phyloP scores from a whole-genome alignment of 2,329 filamentous ascomycete genomes.

The Aspergillus amoenus region DNA sequence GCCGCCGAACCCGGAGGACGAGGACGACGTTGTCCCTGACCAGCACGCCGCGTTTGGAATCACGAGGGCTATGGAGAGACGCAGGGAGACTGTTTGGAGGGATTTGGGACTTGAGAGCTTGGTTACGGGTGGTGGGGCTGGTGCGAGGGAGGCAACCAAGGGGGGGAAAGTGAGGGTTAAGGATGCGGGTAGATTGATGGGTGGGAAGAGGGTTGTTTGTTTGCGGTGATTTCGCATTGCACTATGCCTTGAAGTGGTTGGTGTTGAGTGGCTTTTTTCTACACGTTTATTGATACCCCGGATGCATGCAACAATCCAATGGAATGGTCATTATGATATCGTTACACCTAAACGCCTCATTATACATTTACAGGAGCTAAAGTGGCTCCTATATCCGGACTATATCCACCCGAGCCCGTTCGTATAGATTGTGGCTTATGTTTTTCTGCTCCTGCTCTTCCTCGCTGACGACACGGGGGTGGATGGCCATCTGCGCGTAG shows the following conservation, averaged over 20 bases:
- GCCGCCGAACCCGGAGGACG: slow-evolving; percentile 65
- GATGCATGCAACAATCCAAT: not conserved
- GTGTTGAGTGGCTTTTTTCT: not conserved
- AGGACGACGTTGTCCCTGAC: slow-evolving; percentile 66
- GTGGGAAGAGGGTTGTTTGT: slow-evolving; percentile 38
- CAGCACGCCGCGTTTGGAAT: slow-evolving; percentile 69
- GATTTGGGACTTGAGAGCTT: slow-evolving; percentile 46
- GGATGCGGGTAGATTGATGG: slow-evolving; percentile 36
- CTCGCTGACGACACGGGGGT: slow-evolving; percentile 61
- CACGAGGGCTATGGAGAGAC: slow-evolving; percentile 58
- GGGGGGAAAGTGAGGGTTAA: slow-evolving; percentile 25
- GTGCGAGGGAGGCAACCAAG: slow-evolving; percentile 18
- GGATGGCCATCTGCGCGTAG: slow-evolving; percentile 75
- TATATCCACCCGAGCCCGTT: slow-evolving; percentile 83
- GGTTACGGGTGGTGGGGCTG: slow-evolving; percentile 19
- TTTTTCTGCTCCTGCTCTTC: slow-evolving; percentile 59
- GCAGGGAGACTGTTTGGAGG: slow-evolving; percentile 56
- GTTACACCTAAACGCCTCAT: slow-evolving; percentile 15
- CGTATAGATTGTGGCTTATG: slow-evolving; percentile 73
- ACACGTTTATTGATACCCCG: slow-evolving; percentile 11
- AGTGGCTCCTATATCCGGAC: slow-evolving; percentile 62
- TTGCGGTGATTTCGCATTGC: slow-evolving; percentile 28
- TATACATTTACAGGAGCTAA: slow-evolving; percentile 14
- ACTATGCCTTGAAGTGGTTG: not conserved
- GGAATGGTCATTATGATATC: slow-evolving; percentile 19